phyloP scores from a whole-genome alignment of 2,329 filamentous ascomycete species.

The Coniochaeta ligniaria region DNA sequence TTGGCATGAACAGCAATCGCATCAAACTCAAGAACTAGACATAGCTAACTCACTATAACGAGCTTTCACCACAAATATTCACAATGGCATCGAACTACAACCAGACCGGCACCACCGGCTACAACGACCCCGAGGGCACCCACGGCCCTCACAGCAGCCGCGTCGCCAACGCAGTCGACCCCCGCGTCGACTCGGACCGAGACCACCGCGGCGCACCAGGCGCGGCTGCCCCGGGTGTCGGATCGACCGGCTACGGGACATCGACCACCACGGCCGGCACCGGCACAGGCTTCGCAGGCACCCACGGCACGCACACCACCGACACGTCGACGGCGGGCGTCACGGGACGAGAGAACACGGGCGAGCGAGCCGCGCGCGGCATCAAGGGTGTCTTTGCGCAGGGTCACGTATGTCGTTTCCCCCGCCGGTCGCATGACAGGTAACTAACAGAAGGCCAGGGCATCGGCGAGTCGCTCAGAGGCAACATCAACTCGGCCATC shows the following conservation, averaged over 20 bases:
- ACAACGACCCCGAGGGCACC: constrained; percentile 6
- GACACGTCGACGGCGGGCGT: neutral
- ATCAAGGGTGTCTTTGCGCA: constrained; percentile 2
- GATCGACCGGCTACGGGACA: neutral
- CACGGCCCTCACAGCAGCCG: neutral
- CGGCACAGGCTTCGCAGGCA: neutral
- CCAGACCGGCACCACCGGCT: neutral
- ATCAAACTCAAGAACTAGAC: neutral
- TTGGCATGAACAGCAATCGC: neutral
- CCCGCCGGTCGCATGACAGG: too few relatives aligned
- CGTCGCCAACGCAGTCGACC: constrained; percentile 24
- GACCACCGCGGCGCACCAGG: constrained; percentile 12
- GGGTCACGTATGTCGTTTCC: neutral
- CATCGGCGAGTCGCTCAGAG: constrained; percentile 2
- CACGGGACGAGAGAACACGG: neutral
- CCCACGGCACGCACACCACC: neutral
- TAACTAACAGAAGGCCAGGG: neutral
- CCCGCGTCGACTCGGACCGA: constrained; percentile 39
- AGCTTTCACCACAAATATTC: neutral
- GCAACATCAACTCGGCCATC: constrained; percentile 6
- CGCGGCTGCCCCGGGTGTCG: neutral
- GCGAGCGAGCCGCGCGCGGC: neutral
- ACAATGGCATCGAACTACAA: neutral
- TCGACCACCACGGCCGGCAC: neutral
- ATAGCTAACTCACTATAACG: neutral